phyloP scores from a whole-genome alignment of 2,329 filamentous ascomycete species.

The Epicoccum nigrum region DNA sequence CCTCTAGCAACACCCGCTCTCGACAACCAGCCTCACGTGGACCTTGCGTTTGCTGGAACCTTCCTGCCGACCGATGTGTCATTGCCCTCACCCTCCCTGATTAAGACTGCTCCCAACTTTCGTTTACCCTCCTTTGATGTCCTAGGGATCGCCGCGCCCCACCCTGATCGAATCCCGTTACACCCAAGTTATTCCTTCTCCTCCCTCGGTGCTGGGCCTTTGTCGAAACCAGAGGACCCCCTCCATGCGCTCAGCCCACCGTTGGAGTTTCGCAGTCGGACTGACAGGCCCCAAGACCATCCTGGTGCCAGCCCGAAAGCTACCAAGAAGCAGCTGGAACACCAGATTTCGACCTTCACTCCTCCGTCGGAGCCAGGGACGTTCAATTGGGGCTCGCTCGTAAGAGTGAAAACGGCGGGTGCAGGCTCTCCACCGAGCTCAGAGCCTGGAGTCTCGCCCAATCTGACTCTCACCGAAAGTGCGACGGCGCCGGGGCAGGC shows the following conservation, averaged over 20 bases:
- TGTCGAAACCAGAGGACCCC: slow-evolving; percentile 49
- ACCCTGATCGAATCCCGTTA: slow-evolving; percentile 49
- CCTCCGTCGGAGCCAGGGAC: slow-evolving; percentile 53
- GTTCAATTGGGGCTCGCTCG: slow-evolving; percentile 49
- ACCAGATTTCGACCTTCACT: slow-evolving; percentile 51
- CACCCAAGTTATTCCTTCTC: slow-evolving; percentile 36
- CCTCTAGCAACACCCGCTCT: slow-evolving; percentile 34
- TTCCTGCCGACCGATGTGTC: slow-evolving; percentile 38
- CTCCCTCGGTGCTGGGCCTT: slow-evolving; percentile 44
- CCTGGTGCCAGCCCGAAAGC: slow-evolving; percentile 26
- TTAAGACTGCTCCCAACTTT: slow-evolving; percentile 48
- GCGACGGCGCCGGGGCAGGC: slow-evolving; percentile 30
- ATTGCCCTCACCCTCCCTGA: slow-evolving; percentile 38
- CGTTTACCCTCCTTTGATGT: slow-evolving; percentile 61
- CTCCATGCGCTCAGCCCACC: slow-evolving; percentile 48
- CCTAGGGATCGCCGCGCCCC: slow-evolving; percentile 57
- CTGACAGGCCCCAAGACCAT: slow-evolving; percentile 26
- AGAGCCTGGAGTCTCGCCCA: slow-evolving; percentile 44
- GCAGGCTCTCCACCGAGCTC: slow-evolving; percentile 50
- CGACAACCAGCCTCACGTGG: slow-evolving; percentile 35
- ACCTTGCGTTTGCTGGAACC: slow-evolving; percentile 33
- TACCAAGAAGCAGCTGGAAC: slow-evolving; percentile 36
- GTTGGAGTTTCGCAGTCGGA: slow-evolving; percentile 25
- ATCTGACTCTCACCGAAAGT: slow-evolving; percentile 28
- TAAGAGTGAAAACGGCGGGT: slow-evolving; percentile 43